These are phyloP conservation scores for Neurospora sp. DNA, from an alignment of 2,329 filamentous ascomycete genomes.

Conservation along the genomic window DNA sequence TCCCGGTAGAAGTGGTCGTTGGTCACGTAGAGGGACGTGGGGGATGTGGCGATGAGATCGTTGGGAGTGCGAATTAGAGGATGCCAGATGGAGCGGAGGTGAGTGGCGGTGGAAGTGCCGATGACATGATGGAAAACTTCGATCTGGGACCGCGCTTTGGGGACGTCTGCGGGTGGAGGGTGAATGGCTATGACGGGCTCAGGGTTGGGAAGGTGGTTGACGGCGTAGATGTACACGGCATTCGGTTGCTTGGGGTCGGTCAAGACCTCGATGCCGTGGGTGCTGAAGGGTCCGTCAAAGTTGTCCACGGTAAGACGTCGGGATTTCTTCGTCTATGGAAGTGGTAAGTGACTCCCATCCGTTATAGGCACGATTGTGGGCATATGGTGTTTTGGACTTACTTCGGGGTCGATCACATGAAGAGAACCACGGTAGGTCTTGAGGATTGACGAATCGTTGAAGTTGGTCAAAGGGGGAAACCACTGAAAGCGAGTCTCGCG, in stretches of 20 bases:
- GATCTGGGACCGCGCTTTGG: slow-evolving; percentile 40
- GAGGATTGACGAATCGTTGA: slow-evolving; percentile 29
- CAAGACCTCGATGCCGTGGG: slow-evolving; percentile 53
- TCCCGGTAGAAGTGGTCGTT: slow-evolving; percentile 47
- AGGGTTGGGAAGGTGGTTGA: slow-evolving; percentile 49
- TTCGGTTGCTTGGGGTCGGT: slow-evolving; percentile 30
- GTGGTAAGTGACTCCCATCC: neutral
- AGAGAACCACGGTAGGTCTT: slow-evolving; percentile 32
- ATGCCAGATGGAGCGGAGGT: slow-evolving; percentile 44
- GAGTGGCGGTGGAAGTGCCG: slow-evolving; percentile 28
- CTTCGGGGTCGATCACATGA: slow-evolving; percentile 44
- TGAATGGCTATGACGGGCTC: slow-evolving; percentile 20
- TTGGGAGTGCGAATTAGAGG: slow-evolving; percentile 48
- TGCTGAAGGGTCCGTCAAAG: slow-evolving; percentile 44
- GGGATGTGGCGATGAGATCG: slow-evolving; percentile 40
- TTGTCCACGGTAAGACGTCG: slow-evolving; percentile 37
- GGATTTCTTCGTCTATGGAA: slow-evolving; percentile 32
- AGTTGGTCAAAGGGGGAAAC: slow-evolving; percentile 39
- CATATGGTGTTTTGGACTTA: slow-evolving; percentile 19
- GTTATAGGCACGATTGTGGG: neutral
- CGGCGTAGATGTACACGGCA: slow-evolving; percentile 48
- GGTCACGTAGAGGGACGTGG: slow-evolving; percentile 44
- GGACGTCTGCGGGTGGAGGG: slow-evolving; percentile 16
- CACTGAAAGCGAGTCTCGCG: slow-evolving; percentile 33
- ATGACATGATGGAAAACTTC: slow-evolving; percentile 48